Evolutionary conservation across 495 filamentous ascomycete species (phyloP), one percentile per base, ranked within the genome.

Genomic region (Trichocladium uniseriatum): DNA sequence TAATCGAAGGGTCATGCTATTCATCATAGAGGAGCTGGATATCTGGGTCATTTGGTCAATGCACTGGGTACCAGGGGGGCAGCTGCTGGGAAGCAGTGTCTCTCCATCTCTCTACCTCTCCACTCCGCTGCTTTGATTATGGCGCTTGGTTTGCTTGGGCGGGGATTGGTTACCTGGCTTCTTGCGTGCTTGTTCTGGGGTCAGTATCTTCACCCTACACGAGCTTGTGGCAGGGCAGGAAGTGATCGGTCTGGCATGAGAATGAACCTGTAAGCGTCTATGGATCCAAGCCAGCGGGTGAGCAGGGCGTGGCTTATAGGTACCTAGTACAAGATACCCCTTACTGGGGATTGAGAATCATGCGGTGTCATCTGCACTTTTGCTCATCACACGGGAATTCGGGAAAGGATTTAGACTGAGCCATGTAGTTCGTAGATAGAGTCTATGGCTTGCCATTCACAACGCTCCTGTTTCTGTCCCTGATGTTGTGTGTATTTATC

Each of bases 21-120:
- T 48, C 22, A 39, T 31, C 7, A 39, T 39, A 32, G 36, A 48
- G 27, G 35, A 47, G 45, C 27, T 48, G 24, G 15, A 27, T 21
- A 48, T 22, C 6, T 46, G 20, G 32, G 36, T 36, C 7, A n/a
- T 37, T 5, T 21, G 18, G 28, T 15, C 16, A 14, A n/a, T 28
- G 19, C 19, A 16, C 6, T n/a, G n/a, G n/a, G n/a, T n/a, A n/a
- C n/a, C n/a, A n/a, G n/a, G n/a, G n/a, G n/a, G n/a, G n/a, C n/a
- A n/a, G n/a, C n/a, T n/a, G n/a, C n/a, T n/a, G n/a, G n/a, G n/a
- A n/a, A n/a, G n/a, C n/a, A n/a, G n/a, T n/a, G n/a, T n/a, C n/a
- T n/a, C n/a, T n/a, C n/a, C n/a, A n/a, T n/a, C 8, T 20, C 28
- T 20, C 43, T 35, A 21, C 4, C 16, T 6, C 44, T 18, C 6